Base-by-base conservation (phyloP, 1,284 basidiomycete species). In the Stygiomarasmius scandens region DNA sequence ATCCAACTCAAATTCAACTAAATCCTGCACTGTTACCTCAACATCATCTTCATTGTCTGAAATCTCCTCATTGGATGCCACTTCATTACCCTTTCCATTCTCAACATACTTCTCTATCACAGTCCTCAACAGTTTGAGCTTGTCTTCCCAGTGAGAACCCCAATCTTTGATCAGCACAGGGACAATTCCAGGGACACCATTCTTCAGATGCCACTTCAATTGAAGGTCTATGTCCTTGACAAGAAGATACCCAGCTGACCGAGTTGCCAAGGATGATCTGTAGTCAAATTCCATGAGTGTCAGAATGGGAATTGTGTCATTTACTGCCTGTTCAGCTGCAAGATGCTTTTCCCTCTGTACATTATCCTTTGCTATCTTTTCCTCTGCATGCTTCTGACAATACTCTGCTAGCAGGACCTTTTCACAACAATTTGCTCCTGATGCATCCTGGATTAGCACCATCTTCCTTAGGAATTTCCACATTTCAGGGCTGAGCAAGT, bases 211-310 rank as follows among this genome's bases (percentile, higher is more conserved):
- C 60, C 62, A 63, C 36, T 59, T 48, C n/a, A 59, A 53, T 43
- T 63, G 62, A 0, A 59, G 14, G 14, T 61, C 58, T 0, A 63
- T 22, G 10, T 48, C 45, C 9, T 38, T 27, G 1, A 59, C 48
- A 0, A 44, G 43, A 14, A 63, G 19, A 44, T 63, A 63, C 12
- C 49, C 52, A 2, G 23, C 11, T 5, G 23, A 20, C n/a, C 54
- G 29, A n/a, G 11, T 5, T 19, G 19, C 9, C 2, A 48, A 2
- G 11, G 23, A 38, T 14, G 49, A 27, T 1, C 44, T 41, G 22
- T 54, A 3, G 27, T 72, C 23, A 55, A 68, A 47, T 3, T 41
- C 56, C 1, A 32, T 32, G 5, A 54, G 10, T 0, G 58, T 52
- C 8, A 44, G 3, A 16, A 63, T 53, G 1, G 58, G 53, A 2